These are phyloP conservation scores for Aspergillus novofumigatus DNA, from an alignment of 2,329 filamentous ascomycete genomes.

Conservation along the genomic window DNA sequence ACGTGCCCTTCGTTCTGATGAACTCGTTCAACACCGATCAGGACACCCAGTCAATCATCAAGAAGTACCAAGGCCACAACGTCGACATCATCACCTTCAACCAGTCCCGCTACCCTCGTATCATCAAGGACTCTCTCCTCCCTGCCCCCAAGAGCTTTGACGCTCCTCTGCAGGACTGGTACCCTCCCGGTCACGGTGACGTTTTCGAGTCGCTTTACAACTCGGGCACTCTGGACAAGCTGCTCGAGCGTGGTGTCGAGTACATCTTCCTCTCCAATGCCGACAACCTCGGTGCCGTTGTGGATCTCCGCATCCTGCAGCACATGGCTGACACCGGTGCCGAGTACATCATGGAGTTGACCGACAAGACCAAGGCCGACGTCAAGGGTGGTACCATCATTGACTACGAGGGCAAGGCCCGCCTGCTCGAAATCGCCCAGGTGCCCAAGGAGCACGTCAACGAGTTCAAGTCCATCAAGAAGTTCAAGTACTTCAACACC, in stretches of 20 bases:
- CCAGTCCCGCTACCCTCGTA: constrained; percentile 96
- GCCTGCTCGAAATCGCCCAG: constrained; percentile 96
- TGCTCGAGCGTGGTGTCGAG: constrained; percentile 91
- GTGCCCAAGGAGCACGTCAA: constrained; percentile 99
- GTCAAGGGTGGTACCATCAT: constrained; percentile 99
- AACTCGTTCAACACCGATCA: constrained; percentile 99
- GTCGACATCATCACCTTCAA: constrained; percentile 99
- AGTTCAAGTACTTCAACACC: constrained; percentile 99
- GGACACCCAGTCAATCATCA: constrained; percentile 98
- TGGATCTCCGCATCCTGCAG: constrained; percentile 95
- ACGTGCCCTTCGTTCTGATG: constrained; percentile 98
- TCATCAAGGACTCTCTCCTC: constrained; percentile 96
- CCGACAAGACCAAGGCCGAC: constrained; percentile 99
- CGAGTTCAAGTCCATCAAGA: constrained; percentile 99
- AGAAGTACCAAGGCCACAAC: constrained; percentile 99
- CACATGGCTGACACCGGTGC: constrained; percentile 98
- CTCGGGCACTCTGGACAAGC: constrained; percentile 95
- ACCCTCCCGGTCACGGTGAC: constrained; percentile 97
- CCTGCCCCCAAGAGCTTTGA: constrained; percentile 87
- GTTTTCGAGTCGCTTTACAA: constrained; percentile 99
- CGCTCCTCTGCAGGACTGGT: constrained; percentile 93
- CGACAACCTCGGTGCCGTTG: constrained; percentile 95
- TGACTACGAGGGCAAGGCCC: constrained; percentile 95
- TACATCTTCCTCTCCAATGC: constrained; percentile 99
- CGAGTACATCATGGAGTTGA: constrained; percentile 99